Conservation (phyloP, 192 early-diverging fungal species). For the Backusella circina region DNA sequence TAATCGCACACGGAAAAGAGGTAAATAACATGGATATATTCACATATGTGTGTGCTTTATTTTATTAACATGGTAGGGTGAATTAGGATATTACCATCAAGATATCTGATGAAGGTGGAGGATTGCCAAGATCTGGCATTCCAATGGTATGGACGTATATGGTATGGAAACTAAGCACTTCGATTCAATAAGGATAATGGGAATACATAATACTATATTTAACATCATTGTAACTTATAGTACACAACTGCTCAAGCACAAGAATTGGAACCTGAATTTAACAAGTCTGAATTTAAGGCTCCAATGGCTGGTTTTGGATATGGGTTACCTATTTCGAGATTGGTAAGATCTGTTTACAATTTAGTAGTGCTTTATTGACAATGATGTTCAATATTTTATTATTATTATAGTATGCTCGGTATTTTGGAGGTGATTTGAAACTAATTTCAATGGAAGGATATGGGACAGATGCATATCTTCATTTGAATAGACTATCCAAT, state of each 20-base stretch:
- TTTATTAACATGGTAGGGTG: neutral
- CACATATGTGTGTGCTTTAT: neutral
- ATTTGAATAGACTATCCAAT: conserved; percentile 85
- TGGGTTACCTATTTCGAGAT: conserved; percentile 81
- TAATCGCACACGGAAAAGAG: conserved; percentile 83
- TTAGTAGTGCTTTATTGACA: neutral
- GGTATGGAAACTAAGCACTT: conserved; percentile 24
- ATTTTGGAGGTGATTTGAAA: conserved; percentile 94
- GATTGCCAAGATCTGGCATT: conserved; percentile 84
- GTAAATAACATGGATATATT: conserved; percentile 16
- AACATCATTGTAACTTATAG: conserved; percentile 1
- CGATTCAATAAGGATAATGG: neutral
- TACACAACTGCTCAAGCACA: conserved; percentile 76
- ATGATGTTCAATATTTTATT: neutral
- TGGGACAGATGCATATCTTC: conserved; percentile 95
- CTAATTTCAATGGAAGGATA: conserved; percentile 94
- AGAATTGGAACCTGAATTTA: conserved; percentile 65
- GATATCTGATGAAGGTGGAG: conserved; percentile 92
- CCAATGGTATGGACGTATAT: conserved; percentile 95
- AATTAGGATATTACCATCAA: conserved; percentile 93
- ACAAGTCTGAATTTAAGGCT: conserved; percentile 74
- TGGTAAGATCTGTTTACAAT: conserved; percentile 32
- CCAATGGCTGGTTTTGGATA: conserved; percentile 90
- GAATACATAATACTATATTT: neutral
- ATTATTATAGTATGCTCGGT: conserved; percentile 73